Conservation (phyloP, 192 early-diverging fungal genomes). For the Linnemannia zychae region DNA sequence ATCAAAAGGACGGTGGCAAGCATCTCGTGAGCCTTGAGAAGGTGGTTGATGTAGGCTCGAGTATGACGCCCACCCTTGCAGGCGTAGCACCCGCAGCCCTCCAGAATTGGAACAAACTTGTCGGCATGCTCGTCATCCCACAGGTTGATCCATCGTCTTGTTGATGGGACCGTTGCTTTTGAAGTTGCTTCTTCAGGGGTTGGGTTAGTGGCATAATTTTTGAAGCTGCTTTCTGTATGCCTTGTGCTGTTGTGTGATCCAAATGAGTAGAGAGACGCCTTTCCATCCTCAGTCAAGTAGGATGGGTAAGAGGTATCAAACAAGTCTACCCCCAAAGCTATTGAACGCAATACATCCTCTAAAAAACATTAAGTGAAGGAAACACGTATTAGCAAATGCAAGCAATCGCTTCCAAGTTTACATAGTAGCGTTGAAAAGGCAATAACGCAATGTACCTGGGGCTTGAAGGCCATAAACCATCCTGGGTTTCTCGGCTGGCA, state of each 20-base stretch:
- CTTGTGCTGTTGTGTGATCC: conserved; percentile 19
- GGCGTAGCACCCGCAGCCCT: conserved; percentile 74
- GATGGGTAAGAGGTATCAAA: conserved; percentile 80
- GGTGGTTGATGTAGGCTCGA: conserved; percentile 81
- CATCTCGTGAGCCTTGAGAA: conserved; percentile 83
- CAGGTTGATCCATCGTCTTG: conserved; percentile 64
- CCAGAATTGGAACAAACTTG: conserved; percentile 74
- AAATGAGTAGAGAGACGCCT: conserved; percentile 72
- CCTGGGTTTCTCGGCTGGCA: conserved; percentile 69
- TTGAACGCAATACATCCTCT: conserved; percentile 66
- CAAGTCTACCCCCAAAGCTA: conserved; percentile 73
- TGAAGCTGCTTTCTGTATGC: not conserved
- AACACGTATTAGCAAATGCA: not conserved
- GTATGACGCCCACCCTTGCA: conserved; percentile 73
- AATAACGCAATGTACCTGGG: conserved; percentile 57
- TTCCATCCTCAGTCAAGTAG: conserved; percentile 74
- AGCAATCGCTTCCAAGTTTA: not conserved
- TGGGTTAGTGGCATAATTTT: not conserved
- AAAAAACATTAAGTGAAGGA: conserved; percentile 1
- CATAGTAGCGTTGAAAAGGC: no score
- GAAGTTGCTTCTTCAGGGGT: not conserved
- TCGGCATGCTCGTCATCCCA: conserved; percentile 67
- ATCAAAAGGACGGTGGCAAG: conserved; percentile 80
- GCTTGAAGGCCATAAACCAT: conserved; percentile 65
- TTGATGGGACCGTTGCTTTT: not conserved